Conservation (phyloP, 2,329 filamentous ascomycete genomes). For the Fusarium sp. region DNA sequence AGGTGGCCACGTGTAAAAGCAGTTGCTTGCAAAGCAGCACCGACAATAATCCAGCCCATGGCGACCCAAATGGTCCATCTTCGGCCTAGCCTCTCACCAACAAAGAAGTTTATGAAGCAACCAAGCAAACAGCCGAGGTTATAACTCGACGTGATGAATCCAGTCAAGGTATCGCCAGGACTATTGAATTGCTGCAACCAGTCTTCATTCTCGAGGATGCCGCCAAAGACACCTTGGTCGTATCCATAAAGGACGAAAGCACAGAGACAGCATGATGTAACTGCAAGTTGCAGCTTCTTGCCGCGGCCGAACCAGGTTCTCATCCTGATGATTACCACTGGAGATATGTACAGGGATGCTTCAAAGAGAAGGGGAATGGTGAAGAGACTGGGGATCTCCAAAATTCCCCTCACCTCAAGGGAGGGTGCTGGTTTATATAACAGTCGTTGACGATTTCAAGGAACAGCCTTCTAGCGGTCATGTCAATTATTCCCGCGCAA, state of each 20-base stretch:
- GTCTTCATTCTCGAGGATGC: slow-evolving; percentile 62
- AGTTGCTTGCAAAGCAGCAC: slow-evolving; percentile 71
- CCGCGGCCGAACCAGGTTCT: slow-evolving; percentile 45
- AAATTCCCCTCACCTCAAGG: not conserved
- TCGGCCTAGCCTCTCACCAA: slow-evolving; percentile 67
- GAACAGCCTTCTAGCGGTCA: not conserved
- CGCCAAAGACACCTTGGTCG: slow-evolving; percentile 65
- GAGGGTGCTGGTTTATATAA: not conserved
- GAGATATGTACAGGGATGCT: not conserved
- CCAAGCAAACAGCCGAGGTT: slow-evolving; percentile 61
- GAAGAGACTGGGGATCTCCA: too few relatives aligned
- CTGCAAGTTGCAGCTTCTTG: slow-evolving; percentile 42
- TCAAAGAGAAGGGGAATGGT: not conserved
- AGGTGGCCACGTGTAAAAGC: slow-evolving; percentile 61
- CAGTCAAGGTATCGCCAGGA: slow-evolving; percentile 49
- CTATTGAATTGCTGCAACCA: slow-evolving; percentile 55
- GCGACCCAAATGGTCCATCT: slow-evolving; percentile 69
- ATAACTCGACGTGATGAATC: slow-evolving; percentile 54
- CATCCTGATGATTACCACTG: too few relatives aligned
- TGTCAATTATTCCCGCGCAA: not conserved
- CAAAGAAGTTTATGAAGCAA: slow-evolving; percentile 59
- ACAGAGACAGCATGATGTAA: slow-evolving; percentile 44
- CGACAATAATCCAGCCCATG: slow-evolving; percentile 69
- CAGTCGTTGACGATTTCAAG: not conserved
- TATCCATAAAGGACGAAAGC: slow-evolving; percentile 58